A percentile compares a stretch with the other conserved stretches of the same genome.
phyloP scores from a whole-genome alignment of 148 eudicot genomes.

The Mesembryanthemum crystallinum region DNA sequence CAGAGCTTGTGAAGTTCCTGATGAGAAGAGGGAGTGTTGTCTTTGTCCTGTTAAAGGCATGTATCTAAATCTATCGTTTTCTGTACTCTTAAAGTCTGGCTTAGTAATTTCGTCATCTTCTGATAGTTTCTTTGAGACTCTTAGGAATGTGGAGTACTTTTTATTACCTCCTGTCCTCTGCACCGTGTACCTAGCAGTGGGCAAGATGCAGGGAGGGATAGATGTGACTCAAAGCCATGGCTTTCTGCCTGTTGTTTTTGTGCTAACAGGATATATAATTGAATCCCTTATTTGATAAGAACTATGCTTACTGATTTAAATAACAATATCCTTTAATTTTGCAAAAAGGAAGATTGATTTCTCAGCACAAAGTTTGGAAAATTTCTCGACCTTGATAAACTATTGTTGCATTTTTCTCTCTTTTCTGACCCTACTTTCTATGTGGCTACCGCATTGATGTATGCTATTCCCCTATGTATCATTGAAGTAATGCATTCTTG shows the following conservation, averaged over 20 bases:
- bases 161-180: neutral
- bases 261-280: neutral
- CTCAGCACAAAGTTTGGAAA: neutral
- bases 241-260: neutral
- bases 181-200: neutral
- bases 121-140: neutral
- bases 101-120: neutral
- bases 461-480: constrained; percentile 3
- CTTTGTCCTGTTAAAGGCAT: constrained; percentile 96
- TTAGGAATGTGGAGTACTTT: neutral
- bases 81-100: neutral
- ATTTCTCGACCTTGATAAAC: neutral
- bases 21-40: constrained; percentile 71
- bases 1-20: constrained; percentile 83
- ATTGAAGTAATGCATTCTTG: constrained; percentile 10
- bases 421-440: neutral
- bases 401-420: neutral
- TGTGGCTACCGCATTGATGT: neutral
- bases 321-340: neutral
- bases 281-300: neutral
- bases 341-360: neutral
- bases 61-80: neutral
- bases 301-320: neutral
- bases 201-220: neutral
- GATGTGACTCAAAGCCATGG: neutral